Conservation (phyloP, 2,329 filamentous ascomycete genomes). For the Calonectria fujianensis region DNA sequence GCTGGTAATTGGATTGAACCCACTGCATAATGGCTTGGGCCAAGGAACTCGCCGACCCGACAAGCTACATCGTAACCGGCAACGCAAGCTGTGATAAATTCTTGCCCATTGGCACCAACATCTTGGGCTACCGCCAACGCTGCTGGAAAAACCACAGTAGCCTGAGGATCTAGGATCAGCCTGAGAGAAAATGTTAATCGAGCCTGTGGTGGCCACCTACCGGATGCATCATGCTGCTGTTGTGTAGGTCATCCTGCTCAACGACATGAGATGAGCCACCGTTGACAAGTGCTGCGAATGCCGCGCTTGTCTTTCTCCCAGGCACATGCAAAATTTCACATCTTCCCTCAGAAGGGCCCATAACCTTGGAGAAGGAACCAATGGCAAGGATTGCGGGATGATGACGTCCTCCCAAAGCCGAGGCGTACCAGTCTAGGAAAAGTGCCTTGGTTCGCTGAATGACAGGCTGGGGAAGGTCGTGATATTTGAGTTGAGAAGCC, state of each 20-base stretch:
- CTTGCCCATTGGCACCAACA: neutral
- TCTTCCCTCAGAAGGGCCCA: neutral
- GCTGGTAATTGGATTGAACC: neutral
- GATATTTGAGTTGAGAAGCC: neutral
- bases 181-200: neutral
- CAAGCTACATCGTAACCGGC: neutral
- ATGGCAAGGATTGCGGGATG: neutral
- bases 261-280: neutral
- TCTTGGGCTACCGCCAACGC: neutral
- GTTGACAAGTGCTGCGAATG: neutral
- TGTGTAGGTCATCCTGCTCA: slow-evolving; percentile 1
- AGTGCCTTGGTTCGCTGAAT: neutral
- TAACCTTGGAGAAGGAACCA: neutral
- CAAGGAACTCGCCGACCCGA: neutral
- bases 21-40: neutral
- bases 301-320: neutral
- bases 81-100: neutral
- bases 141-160: neutral
- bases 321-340: neutral
- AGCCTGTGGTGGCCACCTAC: neutral
- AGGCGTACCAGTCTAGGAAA: neutral
- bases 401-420: neutral
- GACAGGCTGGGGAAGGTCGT: neutral
- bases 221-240: slow-evolving; percentile 3
- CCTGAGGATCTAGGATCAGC: neutral